A percentile compares a stretch with the other conserved stretches of the same genome.
Conservation (phyloP, 768 basidiomycete species). For the Podaxis carcinomalis region DNA sequence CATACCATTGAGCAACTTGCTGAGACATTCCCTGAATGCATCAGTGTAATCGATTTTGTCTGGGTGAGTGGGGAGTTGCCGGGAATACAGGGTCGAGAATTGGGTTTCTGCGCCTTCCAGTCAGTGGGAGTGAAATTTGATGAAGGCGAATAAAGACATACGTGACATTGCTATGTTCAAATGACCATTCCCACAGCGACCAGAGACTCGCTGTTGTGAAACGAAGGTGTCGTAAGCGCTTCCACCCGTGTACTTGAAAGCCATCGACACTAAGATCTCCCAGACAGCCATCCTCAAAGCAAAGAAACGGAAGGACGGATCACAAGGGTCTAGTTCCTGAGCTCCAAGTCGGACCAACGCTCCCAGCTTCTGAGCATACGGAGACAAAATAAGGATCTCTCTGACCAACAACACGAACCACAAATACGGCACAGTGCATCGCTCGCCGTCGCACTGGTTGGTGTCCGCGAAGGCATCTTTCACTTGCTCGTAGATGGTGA, state of each 20-base stretch:
- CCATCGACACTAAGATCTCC: not conserved
- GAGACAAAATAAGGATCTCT: not conserved
- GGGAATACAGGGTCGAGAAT: not conserved
- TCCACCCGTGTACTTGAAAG: not conserved
- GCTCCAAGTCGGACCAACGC: not conserved
- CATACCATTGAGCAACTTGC: not conserved
- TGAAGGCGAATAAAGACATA: not conserved
- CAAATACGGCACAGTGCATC: not conserved
- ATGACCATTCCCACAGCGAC: not conserved
- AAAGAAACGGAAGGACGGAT: not conserved
- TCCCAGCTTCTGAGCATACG: not conserved
- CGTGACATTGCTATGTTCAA: not conserved
- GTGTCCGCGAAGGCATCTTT: not conserved
- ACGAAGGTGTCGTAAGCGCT: not conserved
- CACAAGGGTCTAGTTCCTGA: not conserved
- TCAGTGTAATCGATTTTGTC: not conserved
- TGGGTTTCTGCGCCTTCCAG: not conserved
- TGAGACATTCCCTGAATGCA: not conserved
- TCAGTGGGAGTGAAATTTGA: too few species aligned
- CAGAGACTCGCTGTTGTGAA: not conserved
- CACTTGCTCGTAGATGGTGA: not conserved
- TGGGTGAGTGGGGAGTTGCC: not conserved
- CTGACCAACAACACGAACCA: slow-evolving; percentile 5
- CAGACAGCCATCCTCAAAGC: not conserved
- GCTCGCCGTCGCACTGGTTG: not conserved